Conservation (phyloP, 2,329 filamentous ascomycete genomes). For the Nannizziopsis arthrosporioides region DNA sequence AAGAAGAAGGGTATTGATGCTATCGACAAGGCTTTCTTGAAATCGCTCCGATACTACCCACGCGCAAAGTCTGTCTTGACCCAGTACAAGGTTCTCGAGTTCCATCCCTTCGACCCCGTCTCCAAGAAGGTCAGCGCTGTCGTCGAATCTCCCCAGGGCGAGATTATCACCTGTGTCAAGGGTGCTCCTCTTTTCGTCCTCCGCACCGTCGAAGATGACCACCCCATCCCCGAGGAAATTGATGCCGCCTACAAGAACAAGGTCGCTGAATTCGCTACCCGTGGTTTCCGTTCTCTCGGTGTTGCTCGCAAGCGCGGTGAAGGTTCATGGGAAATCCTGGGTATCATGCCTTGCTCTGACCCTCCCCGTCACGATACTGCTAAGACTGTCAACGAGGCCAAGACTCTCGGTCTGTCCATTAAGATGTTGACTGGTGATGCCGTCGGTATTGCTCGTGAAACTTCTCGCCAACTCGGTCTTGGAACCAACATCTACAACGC, state of each 20-base stretch:
- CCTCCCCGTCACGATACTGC: slow-evolving; percentile 83
- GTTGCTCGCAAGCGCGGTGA: slow-evolving; percentile 80
- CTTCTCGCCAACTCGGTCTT: slow-evolving; percentile 78
- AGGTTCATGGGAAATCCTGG: slow-evolving; percentile 77
- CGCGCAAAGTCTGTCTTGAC: slow-evolving; percentile 66
- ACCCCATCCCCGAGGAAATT: slow-evolving; percentile 62
- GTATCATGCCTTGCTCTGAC: slow-evolving; percentile 90
- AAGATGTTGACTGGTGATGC: slow-evolving; percentile 96
- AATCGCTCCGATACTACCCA: slow-evolving; percentile 70
- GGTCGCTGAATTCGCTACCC: slow-evolving; percentile 79
- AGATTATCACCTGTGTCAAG: slow-evolving; percentile 81
- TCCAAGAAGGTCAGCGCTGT: slow-evolving; percentile 84
- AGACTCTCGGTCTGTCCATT: slow-evolving; percentile 74
- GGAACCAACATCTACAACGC: slow-evolving; percentile 91
- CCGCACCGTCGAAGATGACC: slow-evolving; percentile 76
- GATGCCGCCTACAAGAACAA: slow-evolving; percentile 84
- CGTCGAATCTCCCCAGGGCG: slow-evolving; percentile 70
- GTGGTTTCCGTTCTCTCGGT: slow-evolving; percentile 88
- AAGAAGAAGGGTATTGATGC: slow-evolving; percentile 95
- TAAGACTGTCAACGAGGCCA: slow-evolving; percentile 81
- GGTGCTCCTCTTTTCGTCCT: slow-evolving; percentile 80
- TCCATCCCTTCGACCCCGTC: slow-evolving; percentile 81
- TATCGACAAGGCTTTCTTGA: slow-evolving; percentile 90
- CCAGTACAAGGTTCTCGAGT: slow-evolving; percentile 76
- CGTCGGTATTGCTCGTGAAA: slow-evolving; percentile 85